Evolutionary conservation across 305 asterid species (phyloP).

Genomic region (Ruellia speciosa): DNA sequence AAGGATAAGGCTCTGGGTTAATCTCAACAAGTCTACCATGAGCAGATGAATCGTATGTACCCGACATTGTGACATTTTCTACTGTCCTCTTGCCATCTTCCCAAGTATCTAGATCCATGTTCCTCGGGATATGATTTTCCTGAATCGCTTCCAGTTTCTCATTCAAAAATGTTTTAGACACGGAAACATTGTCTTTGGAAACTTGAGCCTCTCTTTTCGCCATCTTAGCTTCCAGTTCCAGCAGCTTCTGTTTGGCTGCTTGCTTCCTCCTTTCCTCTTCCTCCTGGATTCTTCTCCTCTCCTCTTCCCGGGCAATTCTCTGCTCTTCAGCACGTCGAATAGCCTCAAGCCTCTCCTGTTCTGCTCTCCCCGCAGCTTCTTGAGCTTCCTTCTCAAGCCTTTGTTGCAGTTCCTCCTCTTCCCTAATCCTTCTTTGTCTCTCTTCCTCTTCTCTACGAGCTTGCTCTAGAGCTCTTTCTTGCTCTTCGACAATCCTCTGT

Average conservation of each 20-base stretch:
- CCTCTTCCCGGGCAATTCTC: constrained; percentile 81
- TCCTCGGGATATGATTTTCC: constrained; percentile 38
- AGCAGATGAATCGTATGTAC: constrained; percentile 46
- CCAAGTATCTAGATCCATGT: constrained; percentile 63
- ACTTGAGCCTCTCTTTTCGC: constrained; percentile 62
- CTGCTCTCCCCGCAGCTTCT: constrained; percentile 92
- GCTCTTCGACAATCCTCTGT: constrained; percentile 71
- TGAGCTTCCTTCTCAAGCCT: constrained; percentile 85
- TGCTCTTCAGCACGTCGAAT: constrained; percentile 66
- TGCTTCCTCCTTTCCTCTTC: constrained; percentile 96
- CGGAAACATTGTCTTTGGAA: constrained; percentile 32
- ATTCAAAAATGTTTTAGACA: constrained; percentile 29
- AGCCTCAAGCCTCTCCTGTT: constrained; percentile 75
- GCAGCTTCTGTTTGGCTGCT: constrained; percentile 85
- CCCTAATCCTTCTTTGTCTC: constrained; percentile 63
- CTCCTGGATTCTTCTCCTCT: constrained; percentile 50
- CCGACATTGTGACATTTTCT: constrained; percentile 49
- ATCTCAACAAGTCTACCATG: constrained; percentile 47
- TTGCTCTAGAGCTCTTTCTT: constrained; percentile 80
- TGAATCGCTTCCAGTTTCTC: constrained; percentile 41
- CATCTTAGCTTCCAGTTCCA: constrained; percentile 86
- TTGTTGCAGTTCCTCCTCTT: constrained; percentile 63
- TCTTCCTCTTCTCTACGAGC: constrained; percentile 86
- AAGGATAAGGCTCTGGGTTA: constrained; percentile 46
- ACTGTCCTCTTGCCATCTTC: constrained; percentile 84